Base-by-base conservation (phyloP, 495 filamentous ascomycete species). In the Acidomyces sp. region DNA sequence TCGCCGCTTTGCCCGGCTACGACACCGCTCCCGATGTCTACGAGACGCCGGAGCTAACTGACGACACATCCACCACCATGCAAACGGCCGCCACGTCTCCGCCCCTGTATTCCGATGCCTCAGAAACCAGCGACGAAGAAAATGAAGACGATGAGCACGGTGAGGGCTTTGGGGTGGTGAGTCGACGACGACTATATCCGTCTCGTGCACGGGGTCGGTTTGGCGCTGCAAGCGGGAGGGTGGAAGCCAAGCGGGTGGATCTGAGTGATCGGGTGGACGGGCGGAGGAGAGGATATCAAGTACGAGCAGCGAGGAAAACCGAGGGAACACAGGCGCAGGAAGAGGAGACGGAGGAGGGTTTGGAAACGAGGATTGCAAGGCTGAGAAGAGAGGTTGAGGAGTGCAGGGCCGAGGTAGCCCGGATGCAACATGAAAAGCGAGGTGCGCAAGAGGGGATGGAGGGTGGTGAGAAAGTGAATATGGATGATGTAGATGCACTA, bases 351-450 rank as follows among this genome's bases (percentile, higher is more conserved):
- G 67, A 70, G 20, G 81, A 85, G 57, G 77, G 69, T 31, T 52
- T 88, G 33, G 75, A 81, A 38, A 64, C 74, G 36, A 85, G 80
- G 60, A 70, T 97, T 39, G 82, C 85, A 24, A 46, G 63, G 22
- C 42, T 66, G 47, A 48, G 54, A 37, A 37, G 51, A 36, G 63
- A 66, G 45, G 37, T 63, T 12, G 57, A 54, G 39, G 60, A 65
- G 47, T 48, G 62, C 18, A 55, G 54, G 52, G 30, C 28, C n/a
- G 49, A 57, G 25, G 56, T 53, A 26, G 46, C 55, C 39, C 16
- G 43, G 25, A 44, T 24, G 35, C 49, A 49, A 17, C 37, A 58
- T 33, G 47, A 34, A 30, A 49, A 57, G 41, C 32, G 37, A 13
- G 37, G 47, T 12, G 46, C 29, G 27, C 27, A 40, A 6, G 52